Percentiles rank a stretch among this genome's conserved stretches.
Evolutionary conservation across 768 basidiomycete genomes (phyloP).

Genomic region (Lentinula detonsa): DNA sequence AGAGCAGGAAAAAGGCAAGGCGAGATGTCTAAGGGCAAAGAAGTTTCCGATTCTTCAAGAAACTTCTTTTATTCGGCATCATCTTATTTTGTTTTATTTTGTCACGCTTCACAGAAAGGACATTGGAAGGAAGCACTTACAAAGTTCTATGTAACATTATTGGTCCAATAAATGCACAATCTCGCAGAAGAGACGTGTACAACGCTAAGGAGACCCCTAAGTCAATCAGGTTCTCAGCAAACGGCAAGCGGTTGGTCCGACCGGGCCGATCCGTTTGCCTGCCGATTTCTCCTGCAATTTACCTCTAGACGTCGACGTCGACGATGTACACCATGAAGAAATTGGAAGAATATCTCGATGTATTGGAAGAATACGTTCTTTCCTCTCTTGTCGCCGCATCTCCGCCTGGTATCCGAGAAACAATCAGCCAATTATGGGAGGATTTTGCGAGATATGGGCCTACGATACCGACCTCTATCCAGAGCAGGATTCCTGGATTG

Average conservation of each 20-base stretch:
- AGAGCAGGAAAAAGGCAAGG: background rate
- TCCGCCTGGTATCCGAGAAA: constrained; percentile 41
- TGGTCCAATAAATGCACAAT: too few species aligned
- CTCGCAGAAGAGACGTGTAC: too few species aligned
- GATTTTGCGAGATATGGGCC: constrained; percentile 82
- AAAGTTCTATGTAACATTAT: too few species aligned
- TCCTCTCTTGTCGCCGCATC: constrained; percentile 48
- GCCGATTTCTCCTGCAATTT: too few species aligned
- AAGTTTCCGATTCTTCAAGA: background rate
- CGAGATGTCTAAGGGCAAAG: background rate
- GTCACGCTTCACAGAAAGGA: too few species aligned
- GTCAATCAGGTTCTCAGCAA: too few species aligned
- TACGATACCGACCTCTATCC: constrained; percentile 45
- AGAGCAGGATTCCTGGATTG: constrained; percentile 33
- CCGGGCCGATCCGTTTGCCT: too few species aligned
- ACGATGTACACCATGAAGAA: constrained; percentile 41
- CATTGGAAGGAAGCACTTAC: too few species aligned
- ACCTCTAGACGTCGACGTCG: too few species aligned
- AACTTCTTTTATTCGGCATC: background rate
- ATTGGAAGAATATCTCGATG: constrained; percentile 64
- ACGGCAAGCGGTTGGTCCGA: too few species aligned
- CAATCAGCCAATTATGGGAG: constrained; percentile 63
- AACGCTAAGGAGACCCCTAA: too few species aligned
- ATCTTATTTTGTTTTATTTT: background rate
- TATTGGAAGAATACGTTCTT: constrained; percentile 53